Evolutionary conservation across 2,329 filamentous ascomycete genomes (phyloP).

Genomic region (Diaporthe velutina): DNA sequence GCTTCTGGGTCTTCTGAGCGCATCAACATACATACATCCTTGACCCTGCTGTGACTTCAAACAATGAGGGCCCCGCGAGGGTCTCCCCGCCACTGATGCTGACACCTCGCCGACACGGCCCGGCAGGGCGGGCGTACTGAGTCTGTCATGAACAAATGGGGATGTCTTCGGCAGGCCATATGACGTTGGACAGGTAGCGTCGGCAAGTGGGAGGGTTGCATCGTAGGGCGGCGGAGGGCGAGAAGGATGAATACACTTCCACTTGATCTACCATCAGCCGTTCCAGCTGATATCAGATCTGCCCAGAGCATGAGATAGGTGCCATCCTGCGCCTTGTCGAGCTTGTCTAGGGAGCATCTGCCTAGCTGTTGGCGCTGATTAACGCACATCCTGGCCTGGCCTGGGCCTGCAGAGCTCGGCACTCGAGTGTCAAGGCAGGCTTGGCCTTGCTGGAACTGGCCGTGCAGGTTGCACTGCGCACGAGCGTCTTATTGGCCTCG

Average conservation of each 20-base stretch:
- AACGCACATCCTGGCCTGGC: conserved; percentile 7
- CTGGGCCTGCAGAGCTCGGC: conserved; percentile 17
- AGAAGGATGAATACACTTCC: conserved; percentile 7
- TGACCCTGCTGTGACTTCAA: neutral
- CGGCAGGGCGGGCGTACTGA: conserved; percentile 1
- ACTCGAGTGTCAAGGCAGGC: neutral
- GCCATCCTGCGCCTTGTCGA: neutral
- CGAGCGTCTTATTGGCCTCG: neutral
- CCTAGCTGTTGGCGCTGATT: neutral
- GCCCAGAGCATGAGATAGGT: neutral
- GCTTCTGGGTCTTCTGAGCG: neutral
- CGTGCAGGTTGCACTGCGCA: neutral
- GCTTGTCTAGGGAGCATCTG: neutral
- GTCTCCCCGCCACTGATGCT: conserved; percentile 15
- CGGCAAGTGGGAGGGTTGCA: conserved; percentile 21
- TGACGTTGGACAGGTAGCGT: conserved; percentile 13
- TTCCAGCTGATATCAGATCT: conserved; percentile 17
- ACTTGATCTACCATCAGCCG: neutral
- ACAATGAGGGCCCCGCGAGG: neutral
- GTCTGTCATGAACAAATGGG: neutral
- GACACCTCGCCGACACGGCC: conserved; percentile 25
- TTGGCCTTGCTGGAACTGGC: neutral
- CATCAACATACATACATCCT: neutral
- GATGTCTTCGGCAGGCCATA: neutral
- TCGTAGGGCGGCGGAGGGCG: conserved; percentile 4